Evolutionary conservation across 257 asterid species (phyloP), one percentile per base, ranked within the genome.

Genomic region (Nicotiana knightiana): DNA sequence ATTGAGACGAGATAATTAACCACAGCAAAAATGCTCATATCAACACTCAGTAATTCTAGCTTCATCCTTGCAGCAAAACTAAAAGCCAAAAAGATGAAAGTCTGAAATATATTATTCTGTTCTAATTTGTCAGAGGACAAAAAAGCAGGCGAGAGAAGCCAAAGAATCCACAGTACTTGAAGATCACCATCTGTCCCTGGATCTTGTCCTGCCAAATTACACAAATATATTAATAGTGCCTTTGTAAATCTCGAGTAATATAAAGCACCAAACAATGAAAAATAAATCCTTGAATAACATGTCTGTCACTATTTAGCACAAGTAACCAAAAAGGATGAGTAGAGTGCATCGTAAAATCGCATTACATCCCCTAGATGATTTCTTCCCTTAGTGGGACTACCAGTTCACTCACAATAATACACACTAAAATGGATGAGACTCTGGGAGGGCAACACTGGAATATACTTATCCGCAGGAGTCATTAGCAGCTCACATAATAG

Each of bases 181-280:
- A 85, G 80, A 83, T 95, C 88, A 95, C 99, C 99, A 93, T 84
- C 90, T 89, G 67, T 85, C 85, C 92, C 92, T 89, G 30, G 94
- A 85, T 61, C 89, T 83, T 33, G 97, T 88, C 97, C 99, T 95
- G 97, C 92, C 88, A 90, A 81, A 79, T 51, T 7, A 82, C 77
- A 82, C 1, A 82, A 43, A 76, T 5, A 35, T n/a, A 64, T 87
- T 39, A 86, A 70, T 81, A 83, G 43, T 37, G 59, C 13, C 43
- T 55, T 57, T 58, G 43, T 9, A 59, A 15, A 76, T 73, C 67
- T n/a, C 11, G 33, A 65, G 24, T 13, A 54, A 65, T n/a, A 81
- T 24, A 54, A 80, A 55, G 64, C 83, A 64, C 9, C 35, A 80
- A 26, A 35, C 61, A n/a, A 61, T 61, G 37, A 79, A 39, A 39